Base-by-base conservation (phyloP, 1,284 basidiomycete genomes). In the Naganishia albida region DNA sequence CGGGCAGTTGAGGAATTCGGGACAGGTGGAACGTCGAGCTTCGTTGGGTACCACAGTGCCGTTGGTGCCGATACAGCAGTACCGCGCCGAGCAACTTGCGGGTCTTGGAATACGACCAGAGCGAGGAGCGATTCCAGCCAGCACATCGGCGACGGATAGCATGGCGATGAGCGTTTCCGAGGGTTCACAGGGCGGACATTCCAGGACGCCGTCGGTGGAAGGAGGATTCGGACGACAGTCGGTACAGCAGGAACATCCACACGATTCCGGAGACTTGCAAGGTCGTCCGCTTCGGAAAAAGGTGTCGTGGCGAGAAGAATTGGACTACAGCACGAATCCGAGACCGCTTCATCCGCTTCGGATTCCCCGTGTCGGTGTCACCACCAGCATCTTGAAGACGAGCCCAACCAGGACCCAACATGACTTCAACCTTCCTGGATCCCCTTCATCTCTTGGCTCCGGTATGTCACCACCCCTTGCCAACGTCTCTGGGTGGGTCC, bases 251-350 rank as follows among this genome's bases (percentile, higher is more conserved):
- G 7, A 34, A 15, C 26, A 46, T 34, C 26, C 15, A n/a, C 6
- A 34, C 7, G 44, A 42, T 18, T n/a, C 6, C 26, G n/a, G 28
- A 57, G 15, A 23, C 26, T 25, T 10, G 20, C 28, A 28, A 48
- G 8, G 34, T 8, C 56, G 56, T 25, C 44, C 42, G 34, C 25
- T 60, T 2, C 56, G 56, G 44, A 60, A 60, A 23, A 60, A 60
- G 30, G 56, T 60, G 15, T 60, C 56, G 3, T 60, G 56, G 56
- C 56, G 30, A 18, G 56, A 60, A 15, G 56, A 60, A 20, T 28
- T 2, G 46, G 46, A 34, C 10, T 34, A 34, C 34, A 34, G 34
- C 34, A 34, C 34, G 10, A 34, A 4, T 6, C 34, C 34, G 34
- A 34, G 34, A 10, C 34, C 34, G 34, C 34, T 34, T 34, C 34